Percentiles rank a stretch among this genome's conserved stretches.
These are phyloP conservation scores for Chlamydomonas sp. DNA, from an alignment of 139 green algal genomes.

Conservation along the genomic window DNA sequence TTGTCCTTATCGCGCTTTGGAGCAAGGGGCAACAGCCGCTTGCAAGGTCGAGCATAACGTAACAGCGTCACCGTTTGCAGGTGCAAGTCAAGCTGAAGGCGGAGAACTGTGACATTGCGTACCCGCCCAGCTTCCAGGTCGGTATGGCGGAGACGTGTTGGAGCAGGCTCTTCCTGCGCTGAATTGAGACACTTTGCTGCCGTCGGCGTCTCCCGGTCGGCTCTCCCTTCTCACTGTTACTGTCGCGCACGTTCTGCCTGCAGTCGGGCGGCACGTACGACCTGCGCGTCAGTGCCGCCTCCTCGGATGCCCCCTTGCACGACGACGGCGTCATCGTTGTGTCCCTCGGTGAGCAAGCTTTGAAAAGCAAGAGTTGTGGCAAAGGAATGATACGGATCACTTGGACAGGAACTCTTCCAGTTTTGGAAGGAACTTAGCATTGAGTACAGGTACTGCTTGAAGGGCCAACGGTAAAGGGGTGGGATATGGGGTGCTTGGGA, in stretches of 20 bases:
- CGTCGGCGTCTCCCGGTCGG: background rate
- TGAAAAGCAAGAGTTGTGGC: background rate
- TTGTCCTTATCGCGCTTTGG: background rate
- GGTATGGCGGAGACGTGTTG: constrained; percentile 49
- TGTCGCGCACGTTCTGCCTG: background rate
- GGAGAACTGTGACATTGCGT: constrained; percentile 94
- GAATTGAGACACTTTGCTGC: background rate
- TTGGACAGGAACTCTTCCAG: constrained; percentile 1
- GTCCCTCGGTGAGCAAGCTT: constrained; percentile 61
- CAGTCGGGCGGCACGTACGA: constrained; percentile 69
- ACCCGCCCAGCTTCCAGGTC: constrained; percentile 92
- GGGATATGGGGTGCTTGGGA: too few species aligned
- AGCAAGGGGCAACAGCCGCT: background rate
- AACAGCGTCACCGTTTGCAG: constrained; percentile 54
- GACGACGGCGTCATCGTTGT: constrained; percentile 77
- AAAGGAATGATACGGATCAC: background rate
- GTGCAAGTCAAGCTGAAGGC: constrained; percentile 80
- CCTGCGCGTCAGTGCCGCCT: constrained; percentile 45
- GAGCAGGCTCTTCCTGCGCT: background rate
- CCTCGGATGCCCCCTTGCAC: constrained; percentile 54
- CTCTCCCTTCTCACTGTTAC: background rate
- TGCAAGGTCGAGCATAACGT: background rate
- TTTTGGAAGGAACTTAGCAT: too few species aligned
- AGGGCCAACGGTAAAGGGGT: too few species aligned
- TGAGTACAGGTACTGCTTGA: too few species aligned